Percentiles rank a stretch among this genome's conserved stretches.
phyloP scores from a whole-genome alignment of 2,329 filamentous ascomycete species.

The Waltergamsia citrina region DNA sequence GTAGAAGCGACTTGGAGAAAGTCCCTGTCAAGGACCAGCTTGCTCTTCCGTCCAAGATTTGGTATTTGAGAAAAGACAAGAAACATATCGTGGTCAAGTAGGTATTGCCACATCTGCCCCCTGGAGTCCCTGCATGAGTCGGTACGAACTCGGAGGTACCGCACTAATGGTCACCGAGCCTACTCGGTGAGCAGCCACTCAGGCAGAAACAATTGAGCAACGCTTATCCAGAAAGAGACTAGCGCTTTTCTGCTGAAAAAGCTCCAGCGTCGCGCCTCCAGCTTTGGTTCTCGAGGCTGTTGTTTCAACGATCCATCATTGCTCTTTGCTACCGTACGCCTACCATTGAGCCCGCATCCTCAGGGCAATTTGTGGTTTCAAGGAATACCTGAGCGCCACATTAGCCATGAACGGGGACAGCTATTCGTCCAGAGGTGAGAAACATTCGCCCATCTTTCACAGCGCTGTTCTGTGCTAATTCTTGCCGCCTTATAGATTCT shows the following conservation, averaged over 20 bases:
- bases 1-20: neutral
- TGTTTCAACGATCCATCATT: conserved; percentile 93
- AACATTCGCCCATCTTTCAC: conserved; percentile 6
- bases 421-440: conserved; percentile 68
- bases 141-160: too few species aligned
- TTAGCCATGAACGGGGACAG: conserved; percentile 73
- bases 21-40: too few species aligned
- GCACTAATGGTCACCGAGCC: too few species aligned
- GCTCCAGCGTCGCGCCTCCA: conserved; percentile 32
- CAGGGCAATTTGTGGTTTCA: neutral
- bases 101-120: neutral
- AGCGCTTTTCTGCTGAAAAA: conserved; percentile 25
- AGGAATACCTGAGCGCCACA: conserved; percentile 3
- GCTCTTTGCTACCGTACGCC: too few species aligned
- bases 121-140: neutral
- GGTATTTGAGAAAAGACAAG: too few species aligned
- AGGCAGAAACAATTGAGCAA: conserved; percentile 9
- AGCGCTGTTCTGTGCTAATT: conserved; percentile 19
- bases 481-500: conserved; percentile 27
- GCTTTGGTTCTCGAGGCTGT: neutral
- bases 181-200: neutral
- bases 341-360: too few species aligned
- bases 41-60: too few species aligned
- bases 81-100: too few species aligned
- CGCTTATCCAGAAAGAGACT: conserved; percentile 12